Base-by-base conservation (phyloP, 805 yeast species). In the Maudiozyma bulderi region DNA sequence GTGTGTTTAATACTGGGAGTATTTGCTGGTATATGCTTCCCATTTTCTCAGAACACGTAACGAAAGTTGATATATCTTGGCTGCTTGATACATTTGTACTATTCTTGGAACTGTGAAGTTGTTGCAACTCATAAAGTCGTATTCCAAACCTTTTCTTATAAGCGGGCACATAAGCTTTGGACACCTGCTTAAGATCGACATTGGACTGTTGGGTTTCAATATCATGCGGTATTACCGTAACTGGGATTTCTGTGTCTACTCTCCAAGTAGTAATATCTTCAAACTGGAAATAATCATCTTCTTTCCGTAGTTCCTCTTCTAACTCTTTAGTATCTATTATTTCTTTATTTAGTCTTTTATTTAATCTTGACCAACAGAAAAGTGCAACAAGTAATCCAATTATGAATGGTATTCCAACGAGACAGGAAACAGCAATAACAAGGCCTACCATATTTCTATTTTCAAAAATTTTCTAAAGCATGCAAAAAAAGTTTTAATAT, bases 341-440 rank as follows among this genome's bases (percentile, higher is more conserved):
- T 49, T 76, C 81, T 44, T 58, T 57, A 44, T 64, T 66, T 38
- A 68, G 61, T 42, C 70, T 64, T 49, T 62, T 55, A 48, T 66
- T 71, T 48, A 71, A 68, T 42, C 73, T 65, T 32, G 60, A 50
- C 71, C 74, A 70, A 49, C 73, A 67, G 9, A 52, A 52, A 2
- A 64, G 33, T 0, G 73, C 66, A 2, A 73, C 62, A 0, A 67
- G 14, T 1, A 71, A 10, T 1, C 73, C 71, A 8, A 74, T 52
- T 4, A 67, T 70, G n/a, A 69, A 56, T 0, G 81, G 81, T 28
- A 77, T 66, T 34, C 80, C 81, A 4, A 77, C 75, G 3, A 80
- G 77, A 52, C 77, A 71, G 2, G 80, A 80, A 3, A 76, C 80
- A 1, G 79, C 76, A 8, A 70, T 52, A 1, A 65, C 58, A 1